These are phyloP conservation scores for Solanum chacoense DNA, from an alignment of 305 asterid genomes.

Conservation along the genomic window DNA sequence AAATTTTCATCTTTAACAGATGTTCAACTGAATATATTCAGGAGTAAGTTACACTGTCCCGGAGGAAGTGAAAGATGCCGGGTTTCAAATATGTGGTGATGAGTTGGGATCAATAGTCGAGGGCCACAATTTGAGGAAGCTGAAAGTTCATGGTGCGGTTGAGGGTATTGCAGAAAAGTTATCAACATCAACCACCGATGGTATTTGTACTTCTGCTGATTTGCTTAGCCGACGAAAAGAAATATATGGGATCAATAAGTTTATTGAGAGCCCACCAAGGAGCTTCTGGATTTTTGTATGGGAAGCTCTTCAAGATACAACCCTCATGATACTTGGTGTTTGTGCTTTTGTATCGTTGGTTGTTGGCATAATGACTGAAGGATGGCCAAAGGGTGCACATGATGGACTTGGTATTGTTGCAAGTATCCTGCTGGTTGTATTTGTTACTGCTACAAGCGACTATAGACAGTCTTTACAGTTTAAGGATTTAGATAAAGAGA, in stretches of 20 bases:
- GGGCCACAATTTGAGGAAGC: slow-evolving; percentile 59
- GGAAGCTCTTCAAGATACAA: slow-evolving; percentile 99
- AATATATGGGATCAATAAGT: slow-evolving; percentile 66
- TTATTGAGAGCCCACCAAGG: slow-evolving; percentile 75
- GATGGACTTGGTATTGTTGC: slow-evolving; percentile 98
- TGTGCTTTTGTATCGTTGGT: slow-evolving; percentile 76
- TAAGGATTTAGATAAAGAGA: slow-evolving; percentile 93
- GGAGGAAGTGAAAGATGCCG: slow-evolving; percentile 63
- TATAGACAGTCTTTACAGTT: slow-evolving; percentile 84
- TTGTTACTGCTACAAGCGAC: slow-evolving; percentile 91
- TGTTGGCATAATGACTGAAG: slow-evolving; percentile 92
- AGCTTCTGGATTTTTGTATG: slow-evolving; percentile 82
- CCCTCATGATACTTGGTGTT: slow-evolving; percentile 86
- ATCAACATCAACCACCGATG: slow-evolving; percentile 48
- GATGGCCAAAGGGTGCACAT: slow-evolving; percentile 96
- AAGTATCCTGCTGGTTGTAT: slow-evolving; percentile 84
- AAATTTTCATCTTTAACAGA: slow-evolving; percentile 1
- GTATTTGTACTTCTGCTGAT: slow-evolving; percentile 56
- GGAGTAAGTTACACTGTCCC: slow-evolving; percentile 75
- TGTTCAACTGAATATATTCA: slow-evolving; percentile 22
- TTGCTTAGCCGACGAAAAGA: slow-evolving; percentile 43
- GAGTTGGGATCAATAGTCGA: slow-evolving; percentile 82
- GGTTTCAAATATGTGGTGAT: slow-evolving; percentile 64
- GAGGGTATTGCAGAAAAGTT: slow-evolving; percentile 66
- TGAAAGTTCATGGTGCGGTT: slow-evolving; percentile 69